These are phyloP conservation scores for Gossypium davidsonii DNA, from an alignment of 441 rosid genomes.

Conservation along the genomic window DNA sequence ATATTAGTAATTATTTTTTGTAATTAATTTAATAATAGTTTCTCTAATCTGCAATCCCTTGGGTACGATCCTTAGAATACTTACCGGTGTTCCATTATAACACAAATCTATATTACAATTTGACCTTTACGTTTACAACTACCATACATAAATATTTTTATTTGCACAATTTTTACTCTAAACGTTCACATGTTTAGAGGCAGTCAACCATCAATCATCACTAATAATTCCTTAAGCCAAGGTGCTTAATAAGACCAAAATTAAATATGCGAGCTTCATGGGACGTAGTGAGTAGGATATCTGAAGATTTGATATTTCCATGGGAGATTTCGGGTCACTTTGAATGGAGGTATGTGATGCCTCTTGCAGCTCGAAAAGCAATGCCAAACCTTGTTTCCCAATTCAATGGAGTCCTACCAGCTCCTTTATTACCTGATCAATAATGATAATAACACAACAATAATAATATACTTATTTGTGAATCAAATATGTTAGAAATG, in stretches of 20 bases:
- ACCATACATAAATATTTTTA: too few species aligned
- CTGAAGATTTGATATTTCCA: constrained; percentile 63
- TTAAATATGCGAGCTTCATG: constrained; percentile 57
- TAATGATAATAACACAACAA: neutral
- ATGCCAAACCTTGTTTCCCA: constrained; percentile 56
- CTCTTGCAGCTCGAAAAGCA: constrained; percentile 58
- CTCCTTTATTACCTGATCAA: constrained; percentile 45
- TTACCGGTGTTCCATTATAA: too few species aligned
- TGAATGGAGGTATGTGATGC: constrained; percentile 50
- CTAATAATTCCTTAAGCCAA: constrained; percentile 16
- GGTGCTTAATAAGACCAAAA: constrained; percentile 45
- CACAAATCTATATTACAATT: too few species aligned
- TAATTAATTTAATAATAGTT: too few species aligned
- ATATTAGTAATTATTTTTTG: too few species aligned
- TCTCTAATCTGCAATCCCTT: too few species aligned
- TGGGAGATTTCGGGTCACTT: constrained; percentile 41
- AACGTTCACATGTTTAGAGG: too few species aligned
- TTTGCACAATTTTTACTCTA: too few species aligned
- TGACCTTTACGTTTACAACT: too few species aligned
- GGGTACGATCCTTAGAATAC: too few species aligned
- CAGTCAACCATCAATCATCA: too few species aligned
- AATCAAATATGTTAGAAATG: neutral
- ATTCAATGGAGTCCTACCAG: constrained; percentile 50
- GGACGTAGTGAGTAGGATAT: constrained; percentile 48
- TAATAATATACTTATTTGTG: neutral